Base-by-base conservation (phyloP, 352 stramenopile species). In the Pythium phragmiticola region DNA sequence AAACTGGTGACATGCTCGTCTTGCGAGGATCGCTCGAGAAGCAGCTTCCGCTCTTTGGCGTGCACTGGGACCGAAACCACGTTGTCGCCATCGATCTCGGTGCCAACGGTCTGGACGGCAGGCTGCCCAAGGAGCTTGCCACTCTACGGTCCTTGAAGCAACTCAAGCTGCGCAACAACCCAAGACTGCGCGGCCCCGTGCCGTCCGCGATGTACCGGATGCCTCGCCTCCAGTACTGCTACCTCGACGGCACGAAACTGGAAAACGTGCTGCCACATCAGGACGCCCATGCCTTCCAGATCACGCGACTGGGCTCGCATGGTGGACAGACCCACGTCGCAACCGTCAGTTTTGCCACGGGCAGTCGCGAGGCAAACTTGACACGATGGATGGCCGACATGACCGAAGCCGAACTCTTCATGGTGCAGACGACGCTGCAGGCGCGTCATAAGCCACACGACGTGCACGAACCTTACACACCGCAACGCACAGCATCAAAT, bases 151-250 rank as follows among this genome's bases (percentile, higher is more conserved):
- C 72, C 52, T 70, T 92, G 23, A 78, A 66, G 49, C 76, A 64
- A 13, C 60, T 92, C 46, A 88, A 89, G 58, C 7, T 91, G n/a
- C 66, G 76, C 21, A 69, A 83, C 23, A 92, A 89, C 37, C 67
- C 74, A 4, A 66, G 67, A 0, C 63, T 92, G 26, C 52, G 69
- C 36, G 80, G 78, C 0, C 14, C 45, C 1, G 42, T 87, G 13
- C 71, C 74, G 4, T 7, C 33, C 0, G 46, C 56, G 19, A 47
- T 84, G 33, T 89, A 77, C 60, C 21, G 59, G 30, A 82, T 88
- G 72, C 52, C 66, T 6, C 72, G 76, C 2, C 60, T 89, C 0
- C 82, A 75, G 9, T 88, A 84, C 56, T 88, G 78, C 66, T 91
- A 89, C 45, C 37, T 91, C 3, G 78, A 90, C 42, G 78, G 76